Evolutionary conservation across 768 basidiomycete species (phyloP), one percentile per base, ranked within the genome.

Genomic region (Dentipellis sp.): DNA sequence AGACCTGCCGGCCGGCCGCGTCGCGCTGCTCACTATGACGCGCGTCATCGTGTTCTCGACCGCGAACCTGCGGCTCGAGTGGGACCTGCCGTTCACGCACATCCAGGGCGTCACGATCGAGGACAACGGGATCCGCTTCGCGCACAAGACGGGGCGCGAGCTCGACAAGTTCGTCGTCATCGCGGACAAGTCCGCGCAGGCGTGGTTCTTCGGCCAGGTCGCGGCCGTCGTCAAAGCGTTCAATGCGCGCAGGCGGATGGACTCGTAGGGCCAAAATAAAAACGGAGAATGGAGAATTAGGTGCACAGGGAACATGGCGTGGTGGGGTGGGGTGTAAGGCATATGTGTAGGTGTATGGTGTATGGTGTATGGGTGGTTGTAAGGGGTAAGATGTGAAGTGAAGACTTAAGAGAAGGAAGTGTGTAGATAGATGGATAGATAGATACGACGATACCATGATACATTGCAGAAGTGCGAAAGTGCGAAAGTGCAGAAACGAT

Each of bases 81-180:
- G 94, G 95, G 93, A 97, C 61, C 73, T 97, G 12, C 86, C 93
- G 0, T 83, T 98, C 67, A 81, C 81, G 17, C 84, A 91, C 61
- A 82, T 97, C 3, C 85, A 90, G 68, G 91, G 90, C 16, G 83
- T 98, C 47, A 88, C 85, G 3, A 83, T 91, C 23, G 94, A 97
- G 66, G 86, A 94, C 64, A 91, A 83, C 14, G 94, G 94, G 1
- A 91, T 99, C 65, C 81, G 88, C 16, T 89, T 93, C 65, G 80
- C 86, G 12, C 82, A 94, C 69, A 94, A 88, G 64, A 72, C 76
- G 2, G 89, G 89, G 56, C 81, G 75, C 65, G 86, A 85, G 56
- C 75, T 82, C 56, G 86, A 91, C 71, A 85, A 79, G 63, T 91
- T 89, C 67, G 79, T 88, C 11, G 74, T 83, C 65, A 85, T 91